Conservation (phyloP, 2,329 filamentous ascomycete species). For the Fusarium protoensiforme region DNA sequence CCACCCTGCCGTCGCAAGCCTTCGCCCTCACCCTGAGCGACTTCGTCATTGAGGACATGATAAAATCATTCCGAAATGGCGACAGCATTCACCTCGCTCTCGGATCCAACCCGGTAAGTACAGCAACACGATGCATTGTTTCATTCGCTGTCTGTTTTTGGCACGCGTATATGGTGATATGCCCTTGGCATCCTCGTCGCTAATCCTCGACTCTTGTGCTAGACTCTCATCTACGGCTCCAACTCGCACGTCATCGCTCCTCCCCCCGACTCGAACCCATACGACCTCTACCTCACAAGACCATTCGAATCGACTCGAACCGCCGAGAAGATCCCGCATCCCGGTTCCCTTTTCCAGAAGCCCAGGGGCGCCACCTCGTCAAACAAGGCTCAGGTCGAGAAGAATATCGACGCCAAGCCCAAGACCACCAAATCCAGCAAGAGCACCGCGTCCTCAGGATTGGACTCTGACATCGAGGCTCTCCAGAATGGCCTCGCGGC, state of each 20-base stretch:
- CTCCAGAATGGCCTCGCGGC: conserved; percentile 57
- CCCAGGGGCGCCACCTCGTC: conserved; percentile 41
- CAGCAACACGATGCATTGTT: background rate
- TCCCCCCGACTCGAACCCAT: conserved; percentile 58
- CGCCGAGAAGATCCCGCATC: conserved; percentile 61
- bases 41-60: conserved; percentile 70
- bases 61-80: conserved; percentile 67
- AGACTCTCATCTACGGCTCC: conserved; percentile 67
- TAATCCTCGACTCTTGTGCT: conserved; percentile 23
- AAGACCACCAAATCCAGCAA: conserved; percentile 48
- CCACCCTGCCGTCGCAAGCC: conserved; percentile 62
- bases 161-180: background rate
- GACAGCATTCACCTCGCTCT: conserved; percentile 67
- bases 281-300: conserved; percentile 68
- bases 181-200: conserved; percentile 6
- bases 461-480: conserved; percentile 62
- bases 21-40: conserved; percentile 69
- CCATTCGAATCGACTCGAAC: conserved; percentile 59
- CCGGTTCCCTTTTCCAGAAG: conserved; percentile 62
- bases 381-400: conserved; percentile 41
- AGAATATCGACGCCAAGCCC: conserved; percentile 44
- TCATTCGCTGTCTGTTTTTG: background rate
- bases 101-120: conserved; percentile 69
- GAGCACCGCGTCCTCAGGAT: conserved; percentile 52
- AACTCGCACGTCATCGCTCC: conserved; percentile 60